These are phyloP conservation scores for Saitozyma podzolica DNA, from an alignment of 768 basidiomycete species.

Conservation along the genomic window DNA sequence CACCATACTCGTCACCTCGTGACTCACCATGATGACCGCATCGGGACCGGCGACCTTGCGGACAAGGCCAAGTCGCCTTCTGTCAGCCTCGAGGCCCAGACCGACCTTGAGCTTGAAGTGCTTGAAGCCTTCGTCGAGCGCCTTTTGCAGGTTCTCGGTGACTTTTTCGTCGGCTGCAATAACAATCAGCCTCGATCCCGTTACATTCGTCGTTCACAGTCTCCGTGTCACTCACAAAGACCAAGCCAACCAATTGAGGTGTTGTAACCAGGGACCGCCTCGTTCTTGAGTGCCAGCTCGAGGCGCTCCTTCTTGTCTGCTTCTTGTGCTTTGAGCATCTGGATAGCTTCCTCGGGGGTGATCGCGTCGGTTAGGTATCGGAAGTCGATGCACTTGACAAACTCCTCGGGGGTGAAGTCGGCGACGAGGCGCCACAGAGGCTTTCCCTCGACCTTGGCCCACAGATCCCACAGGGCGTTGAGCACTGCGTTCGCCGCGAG, in stretches of 20 bases:
- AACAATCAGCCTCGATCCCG: not conserved
- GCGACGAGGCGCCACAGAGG: conserved; percentile 88
- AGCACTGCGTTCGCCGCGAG: conserved; percentile 58
- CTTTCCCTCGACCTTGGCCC: conserved; percentile 61
- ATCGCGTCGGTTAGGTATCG: conserved; percentile 87
- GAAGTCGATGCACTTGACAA: conserved; percentile 72
- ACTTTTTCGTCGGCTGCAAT: conserved; percentile 36
- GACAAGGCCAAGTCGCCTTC: conserved; percentile 79
- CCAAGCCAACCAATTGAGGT: conserved; percentile 88
- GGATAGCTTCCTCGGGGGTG: conserved; percentile 80
- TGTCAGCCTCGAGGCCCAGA: conserved; percentile 69
- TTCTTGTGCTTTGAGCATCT: conserved; percentile 71
- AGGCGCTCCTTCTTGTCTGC: conserved; percentile 73
- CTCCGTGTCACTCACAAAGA: conserved; percentile 30
- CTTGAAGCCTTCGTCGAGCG: conserved; percentile 79
- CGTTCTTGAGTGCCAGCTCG: conserved; percentile 61
- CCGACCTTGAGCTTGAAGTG: conserved; percentile 94
- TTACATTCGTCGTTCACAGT: not conserved
- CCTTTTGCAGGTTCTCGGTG: conserved; percentile 60
- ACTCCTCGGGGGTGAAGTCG: conserved; percentile 65
- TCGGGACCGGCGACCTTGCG: conserved; percentile 90
- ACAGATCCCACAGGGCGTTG: conserved; percentile 80
- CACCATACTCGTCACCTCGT: conserved; percentile 35
- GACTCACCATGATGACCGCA: conserved; percentile 88
- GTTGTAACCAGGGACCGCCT: conserved; percentile 80